Base-by-base conservation (phyloP, 768 basidiomycete species). In the Lyophyllum semitale region DNA sequence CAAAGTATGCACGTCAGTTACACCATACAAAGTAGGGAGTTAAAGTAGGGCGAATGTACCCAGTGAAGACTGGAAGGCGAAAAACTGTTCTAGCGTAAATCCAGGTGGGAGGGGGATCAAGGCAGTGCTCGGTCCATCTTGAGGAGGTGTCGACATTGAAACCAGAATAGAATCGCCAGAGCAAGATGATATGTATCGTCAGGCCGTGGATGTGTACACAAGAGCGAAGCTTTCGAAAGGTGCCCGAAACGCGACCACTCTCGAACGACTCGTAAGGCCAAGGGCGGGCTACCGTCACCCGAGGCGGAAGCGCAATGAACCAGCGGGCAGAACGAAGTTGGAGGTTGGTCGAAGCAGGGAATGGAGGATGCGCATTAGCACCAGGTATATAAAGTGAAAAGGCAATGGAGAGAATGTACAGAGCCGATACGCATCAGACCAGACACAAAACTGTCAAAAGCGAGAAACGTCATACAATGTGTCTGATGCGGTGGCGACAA, bases 21-120 rank as follows among this genome's bases (percentile, higher is more conserved):
- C 20, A 44, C 17, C 35, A 23, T n/a, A 18, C 4, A 3, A 12
- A 12, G 1, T 4, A 2, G 32, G 26, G 25, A 46, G 13, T 33
- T 23, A 7, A 47, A 18, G 29, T 8, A 29, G n/a, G 17, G 2
- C 2, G 17, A 15, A 29, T 51, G 3, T 40, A 59, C 59, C 59
- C 7, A 59, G 35, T 25, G 47, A 38, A 18, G 46, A 56, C 30
- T 59, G 54, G 25, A 59, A 48, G 7, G 51, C 48, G 30, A 53
- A 50, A 4, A 59, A 56, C 20, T 59, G 32, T 6, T 56, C 51
- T 17, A 56, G 42, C 9, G 59, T 56, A 30, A 59, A 51, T 5
- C 59, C 59, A 26, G 59, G 54, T 9, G 59, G 54, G 15, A 59
- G 54, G 18, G 54, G 47, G 27, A 59, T 55, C 7, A 56, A 26